These are phyloP conservation scores for Ophiostoma ulmi DNA, from an alignment of 2,329 filamentous ascomycete genomes.

Conservation along the genomic window DNA sequence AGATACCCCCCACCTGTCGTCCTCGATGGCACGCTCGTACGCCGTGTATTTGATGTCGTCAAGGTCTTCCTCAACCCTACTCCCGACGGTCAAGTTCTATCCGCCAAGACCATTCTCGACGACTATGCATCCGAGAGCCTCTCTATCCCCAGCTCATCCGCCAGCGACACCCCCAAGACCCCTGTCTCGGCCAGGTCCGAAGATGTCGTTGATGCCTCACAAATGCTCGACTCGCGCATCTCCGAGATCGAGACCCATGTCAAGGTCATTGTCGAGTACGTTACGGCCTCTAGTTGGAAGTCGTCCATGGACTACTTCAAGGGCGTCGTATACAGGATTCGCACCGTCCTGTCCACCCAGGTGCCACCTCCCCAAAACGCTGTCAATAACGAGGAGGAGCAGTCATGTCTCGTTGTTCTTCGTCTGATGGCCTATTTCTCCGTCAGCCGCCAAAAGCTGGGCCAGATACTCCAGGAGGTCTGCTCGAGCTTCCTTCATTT, in stretches of 20 bases:
- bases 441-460: constrained; percentile 59
- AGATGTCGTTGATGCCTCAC: constrained; percentile 35
- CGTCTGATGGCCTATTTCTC: constrained; percentile 59
- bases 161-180: constrained; percentile 28
- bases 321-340: constrained; percentile 47
- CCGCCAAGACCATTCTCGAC: constrained; percentile 54
- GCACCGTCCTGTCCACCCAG: constrained; percentile 41
- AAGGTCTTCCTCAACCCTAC: constrained; percentile 55
- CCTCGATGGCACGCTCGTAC: constrained; percentile 49
- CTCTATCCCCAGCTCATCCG: not conserved
- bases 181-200: constrained; percentile 33
- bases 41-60: constrained; percentile 51
- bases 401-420: constrained; percentile 49
- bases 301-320: constrained; percentile 56
- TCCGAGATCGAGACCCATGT: constrained; percentile 51
- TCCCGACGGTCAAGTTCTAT: constrained; percentile 52
- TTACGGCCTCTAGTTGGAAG: constrained; percentile 60
- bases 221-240: constrained; percentile 36
- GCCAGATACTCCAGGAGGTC: constrained; percentile 59
- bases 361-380: constrained; percentile 35
- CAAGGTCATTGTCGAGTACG: constrained; percentile 56
- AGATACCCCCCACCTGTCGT: constrained; percentile 35
- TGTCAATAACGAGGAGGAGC: constrained; percentile 47
- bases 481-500: constrained; percentile 64
- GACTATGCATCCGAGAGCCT: constrained; percentile 32